phyloP scores from a whole-genome alignment of 2,329 filamentous ascomycete genomes.

The Alternaria sp. region DNA sequence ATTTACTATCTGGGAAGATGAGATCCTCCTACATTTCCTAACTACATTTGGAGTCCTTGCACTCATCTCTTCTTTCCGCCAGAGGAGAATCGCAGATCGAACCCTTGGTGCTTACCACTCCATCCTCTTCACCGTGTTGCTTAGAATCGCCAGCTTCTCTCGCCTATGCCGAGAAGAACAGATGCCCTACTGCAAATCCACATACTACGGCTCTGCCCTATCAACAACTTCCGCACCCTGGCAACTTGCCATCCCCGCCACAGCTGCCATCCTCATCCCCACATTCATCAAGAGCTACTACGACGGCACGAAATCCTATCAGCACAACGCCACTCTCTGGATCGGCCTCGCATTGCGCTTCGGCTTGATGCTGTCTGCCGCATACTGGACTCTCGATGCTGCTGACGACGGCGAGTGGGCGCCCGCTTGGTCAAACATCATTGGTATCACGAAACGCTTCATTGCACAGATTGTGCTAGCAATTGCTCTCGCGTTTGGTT shows the following conservation, averaged over 20 bases:
- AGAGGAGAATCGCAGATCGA: conserved; percentile 71
- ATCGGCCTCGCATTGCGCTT: conserved; percentile 80
- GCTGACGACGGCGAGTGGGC: conserved; percentile 89
- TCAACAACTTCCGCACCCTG: conserved; percentile 93
- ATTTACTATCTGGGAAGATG: conserved; percentile 98
- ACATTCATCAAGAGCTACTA: conserved; percentile 82
- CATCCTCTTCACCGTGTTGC: conserved; percentile 79
- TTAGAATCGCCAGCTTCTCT: conserved; percentile 83
- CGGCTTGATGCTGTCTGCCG: conserved; percentile 76
- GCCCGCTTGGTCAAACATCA: conserved; percentile 54
- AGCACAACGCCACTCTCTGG: conserved; percentile 85
- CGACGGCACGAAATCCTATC: conserved; percentile 81
- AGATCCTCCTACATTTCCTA: conserved; percentile 90
- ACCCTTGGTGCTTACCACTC: conserved; percentile 86
- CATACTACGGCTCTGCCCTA: conserved; percentile 90
- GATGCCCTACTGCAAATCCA: conserved; percentile 95
- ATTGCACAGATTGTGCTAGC: conserved; percentile 83
- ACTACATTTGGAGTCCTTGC: conserved; percentile 84
- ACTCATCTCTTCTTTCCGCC: conserved; percentile 76
- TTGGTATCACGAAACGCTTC: conserved; percentile 79
- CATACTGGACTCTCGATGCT: conserved; percentile 89
- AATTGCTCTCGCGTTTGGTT: conserved; percentile 82
- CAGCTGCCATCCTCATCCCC: conserved; percentile 76
- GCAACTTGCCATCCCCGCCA: conserved; percentile 83
- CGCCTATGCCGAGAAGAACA: conserved; percentile 96